phyloP scores from a whole-genome alignment of 768 basidiomycete species.

The Amyloporia xantha region DNA sequence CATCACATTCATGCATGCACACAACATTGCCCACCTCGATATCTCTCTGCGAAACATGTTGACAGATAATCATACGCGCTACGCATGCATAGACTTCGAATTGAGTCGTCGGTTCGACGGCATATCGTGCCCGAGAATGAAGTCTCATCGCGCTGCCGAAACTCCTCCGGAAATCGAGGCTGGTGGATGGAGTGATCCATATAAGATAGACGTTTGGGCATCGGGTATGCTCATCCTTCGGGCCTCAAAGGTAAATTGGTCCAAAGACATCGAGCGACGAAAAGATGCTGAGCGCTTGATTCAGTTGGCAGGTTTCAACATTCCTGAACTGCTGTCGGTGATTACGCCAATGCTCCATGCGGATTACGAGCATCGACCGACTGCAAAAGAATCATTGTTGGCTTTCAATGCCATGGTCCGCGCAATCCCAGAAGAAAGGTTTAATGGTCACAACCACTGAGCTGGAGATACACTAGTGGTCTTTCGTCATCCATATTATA shows the following conservation, averaged over 20 bases:
- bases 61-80: slow-evolving; percentile 56
- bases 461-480: no score
- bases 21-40: slow-evolving; percentile 63
- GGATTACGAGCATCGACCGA: slow-evolving; percentile 45
- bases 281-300: not conserved
- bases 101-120: slow-evolving; percentile 49
- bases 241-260: slow-evolving; percentile 53
- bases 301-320: slow-evolving; percentile 49
- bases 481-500: not conserved
- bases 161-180: slow-evolving; percentile 63
- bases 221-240: slow-evolving; percentile 57
- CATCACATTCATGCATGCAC: slow-evolving; percentile 60
- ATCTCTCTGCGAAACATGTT: slow-evolving; percentile 65
- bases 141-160: slow-evolving; percentile 52
- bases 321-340: slow-evolving; percentile 55
- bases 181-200: slow-evolving; percentile 46
- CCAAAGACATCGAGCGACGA: not conserved
- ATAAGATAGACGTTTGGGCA: slow-evolving; percentile 72
- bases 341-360: slow-evolving; percentile 54
- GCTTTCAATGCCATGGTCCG: slow-evolving; percentile 44
- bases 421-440: not conserved
- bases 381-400: slow-evolving; percentile 38
- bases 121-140: slow-evolving; percentile 30
- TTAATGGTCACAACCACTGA: no score
- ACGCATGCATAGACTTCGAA: slow-evolving; percentile 73